These are phyloP conservation scores for Trichoderma gracile DNA, from an alignment of 2,329 filamentous ascomycete genomes.

Conservation along the genomic window DNA sequence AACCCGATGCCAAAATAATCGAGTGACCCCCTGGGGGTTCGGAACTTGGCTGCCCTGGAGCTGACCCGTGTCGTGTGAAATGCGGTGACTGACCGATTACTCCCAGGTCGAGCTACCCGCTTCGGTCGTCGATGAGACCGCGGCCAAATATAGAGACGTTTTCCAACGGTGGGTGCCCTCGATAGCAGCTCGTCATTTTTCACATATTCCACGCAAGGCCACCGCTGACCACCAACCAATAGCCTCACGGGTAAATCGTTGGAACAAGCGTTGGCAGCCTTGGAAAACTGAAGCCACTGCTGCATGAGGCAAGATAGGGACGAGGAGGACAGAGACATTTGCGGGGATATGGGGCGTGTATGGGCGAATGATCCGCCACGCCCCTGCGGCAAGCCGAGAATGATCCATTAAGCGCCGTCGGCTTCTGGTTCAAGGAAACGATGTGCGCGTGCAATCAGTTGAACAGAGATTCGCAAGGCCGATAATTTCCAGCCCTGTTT, in stretches of 20 bases:
- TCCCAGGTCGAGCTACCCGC: conserved; percentile 46
- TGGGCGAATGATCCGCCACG: not conserved
- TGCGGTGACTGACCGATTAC: not conserved
- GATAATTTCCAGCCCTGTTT: not conserved
- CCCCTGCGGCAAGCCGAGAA: no score
- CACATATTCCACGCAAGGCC: not conserved
- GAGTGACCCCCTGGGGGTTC: not conserved
- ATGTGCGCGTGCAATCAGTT: not conserved
- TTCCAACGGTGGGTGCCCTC: conserved; percentile 43
- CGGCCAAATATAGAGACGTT: conserved; percentile 73
- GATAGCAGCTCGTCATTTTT: not conserved
- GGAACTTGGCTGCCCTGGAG: not conserved
- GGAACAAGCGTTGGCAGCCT: conserved; percentile 25
- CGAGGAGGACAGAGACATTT: not conserved
- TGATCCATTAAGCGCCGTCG: no score
- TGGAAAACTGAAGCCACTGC: conserved; percentile 24
- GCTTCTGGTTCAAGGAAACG: no score
- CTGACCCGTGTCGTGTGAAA: not conserved
- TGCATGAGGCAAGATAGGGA: not conserved
- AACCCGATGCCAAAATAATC: not conserved
- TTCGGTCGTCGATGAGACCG: conserved; percentile 69
- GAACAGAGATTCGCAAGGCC: not conserved
- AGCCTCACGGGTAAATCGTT: conserved; percentile 27
- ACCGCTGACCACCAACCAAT: conserved; percentile 13
- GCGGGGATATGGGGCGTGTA: not conserved